Evolutionary conservation across 441 rosid species (phyloP), one percentile per base, ranked within the genome.

Genomic region (Pelargonium cotyledonis): DNA sequence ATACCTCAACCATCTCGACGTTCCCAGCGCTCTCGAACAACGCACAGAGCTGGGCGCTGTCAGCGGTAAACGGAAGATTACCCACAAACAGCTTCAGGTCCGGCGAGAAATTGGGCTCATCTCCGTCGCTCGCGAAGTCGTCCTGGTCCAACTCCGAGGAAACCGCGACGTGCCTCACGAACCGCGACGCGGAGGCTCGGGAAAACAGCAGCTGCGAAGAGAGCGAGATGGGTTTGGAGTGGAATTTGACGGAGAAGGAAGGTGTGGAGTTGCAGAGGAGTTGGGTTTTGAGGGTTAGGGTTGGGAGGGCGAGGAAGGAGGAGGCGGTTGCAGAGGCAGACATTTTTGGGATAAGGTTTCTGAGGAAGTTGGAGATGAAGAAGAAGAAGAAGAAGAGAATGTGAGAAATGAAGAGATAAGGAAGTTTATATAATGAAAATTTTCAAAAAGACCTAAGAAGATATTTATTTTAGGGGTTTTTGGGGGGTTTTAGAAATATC

Each of bases 1-100:
- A n/a, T 77, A 94, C 97, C 97, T 95, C 99, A 73, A 91, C 97
- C 96, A 95, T 85, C 85, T 91, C 90, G 68, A 95, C 97, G 80
- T 84, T 88, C 35, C 97, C 99, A 38, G 86, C 96, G 61, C 71
- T 79, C 75, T 84, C 92, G 70, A 95, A 95, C 70, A 95, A 74
- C 9, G 66, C 88, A 51, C 97, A 97, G 18, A 95, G 99, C 88
- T 86, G 95, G 23, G 95, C 83, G 55, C 99, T 91, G 70, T 88
- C 97, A 49, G 84, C 95, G 61, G 16, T 74, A 68, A 95, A 95
- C 15, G 99, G 91, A 67, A 95, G 96, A 75, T 95, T 95, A 69
- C 99, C 99, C 55, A 95, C 99, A 76, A 91, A 91, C 62, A 95
- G 78, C 31, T 88, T 89, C 46, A 90, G 88, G 86, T 91, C 95